A percentile compares a stretch with the other conserved stretches of the same genome.
Evolutionary conservation across 2,329 filamentous ascomycete species (phyloP).

Genomic region (Trichoderma arundinaceum): DNA sequence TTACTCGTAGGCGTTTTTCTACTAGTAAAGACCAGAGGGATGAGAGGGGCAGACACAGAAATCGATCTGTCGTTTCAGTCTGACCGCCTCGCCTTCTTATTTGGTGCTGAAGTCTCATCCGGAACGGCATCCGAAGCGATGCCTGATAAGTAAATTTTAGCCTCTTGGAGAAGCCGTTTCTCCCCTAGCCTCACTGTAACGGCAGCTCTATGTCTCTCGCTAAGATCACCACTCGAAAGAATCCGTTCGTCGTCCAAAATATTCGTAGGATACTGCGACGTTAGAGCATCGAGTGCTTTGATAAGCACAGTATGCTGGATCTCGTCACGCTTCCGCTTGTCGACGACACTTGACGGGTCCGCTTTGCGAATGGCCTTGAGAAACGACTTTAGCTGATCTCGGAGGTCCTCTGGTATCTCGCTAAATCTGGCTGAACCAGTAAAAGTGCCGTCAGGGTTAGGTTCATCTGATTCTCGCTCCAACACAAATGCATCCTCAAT

Average conservation of each 20-base stretch:
- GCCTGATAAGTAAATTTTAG: conserved; percentile 46
- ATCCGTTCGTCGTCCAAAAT: conserved; percentile 50
- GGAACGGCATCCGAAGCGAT: conserved; percentile 33
- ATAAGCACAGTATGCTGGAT: conserved; percentile 50
- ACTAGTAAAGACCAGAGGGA: not conserved
- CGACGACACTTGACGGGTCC: conserved; percentile 49
- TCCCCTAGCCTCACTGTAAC: conserved; percentile 72
- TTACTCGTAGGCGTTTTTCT: not conserved
- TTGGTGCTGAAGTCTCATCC: conserved; percentile 37
- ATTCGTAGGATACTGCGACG: conserved; percentile 51
- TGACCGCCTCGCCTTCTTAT: conserved; percentile 41
- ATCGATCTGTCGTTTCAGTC: conserved; percentile 21
- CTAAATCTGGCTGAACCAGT: conserved; percentile 46
- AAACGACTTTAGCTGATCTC: conserved; percentile 56
- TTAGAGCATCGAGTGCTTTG: conserved; percentile 46
- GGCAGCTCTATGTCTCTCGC: conserved; percentile 62
- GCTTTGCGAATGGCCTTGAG: conserved; percentile 57
- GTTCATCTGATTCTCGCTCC: conserved; percentile 60
- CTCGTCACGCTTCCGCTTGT: conserved; percentile 58
- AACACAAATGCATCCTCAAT: conserved; percentile 78
- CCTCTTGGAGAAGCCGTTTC: conserved; percentile 67
- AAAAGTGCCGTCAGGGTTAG: conserved; percentile 56
- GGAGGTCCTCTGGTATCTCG: conserved; percentile 57
- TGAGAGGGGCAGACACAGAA: not conserved
- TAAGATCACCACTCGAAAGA: conserved; percentile 41